Base-by-base conservation (phyloP, 2,329 filamentous ascomycete species). In the Apiospora arundinis region DNA sequence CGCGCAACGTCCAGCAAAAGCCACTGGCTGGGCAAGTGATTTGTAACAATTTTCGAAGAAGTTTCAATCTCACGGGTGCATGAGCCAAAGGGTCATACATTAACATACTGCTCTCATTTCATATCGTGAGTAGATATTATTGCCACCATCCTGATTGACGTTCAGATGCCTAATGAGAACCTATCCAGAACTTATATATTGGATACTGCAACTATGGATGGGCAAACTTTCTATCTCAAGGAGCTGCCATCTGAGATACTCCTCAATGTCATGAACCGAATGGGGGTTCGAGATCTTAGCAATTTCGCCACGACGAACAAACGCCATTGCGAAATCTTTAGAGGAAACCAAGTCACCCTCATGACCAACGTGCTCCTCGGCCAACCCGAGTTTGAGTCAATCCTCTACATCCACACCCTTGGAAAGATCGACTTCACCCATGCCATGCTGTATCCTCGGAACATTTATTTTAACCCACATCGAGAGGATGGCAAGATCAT, bases 331-430 rank as follows among this genome's bases (percentile, higher is more conserved):
- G 73, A 77, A 3, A 80, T 88, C n/a, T 85, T 86, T 69, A 75
- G 77, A 11, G 76, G 76, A 4, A 81, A 85, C 74, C 84, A 83
- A 76, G 74, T 80, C 0, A 75, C 78, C 0, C 83, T 89, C 28
- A 74, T 89, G 66, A 76, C 85, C 16, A 80, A 80, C 4, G 80
- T 86, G 48, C 77, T 88, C 6, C 74, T 77, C 65, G 77, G 77
- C 83, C 71, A 82, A 79, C 72, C 87, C 81, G 79, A 80, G 1
- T 80, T 87, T 45, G 81, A 85, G 23, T 82, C 83, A 21, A 79
- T 89, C 14, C 79, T 89, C 23, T 84, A 85, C 71, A 76, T 87
- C 23, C 82, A 85, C 70, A 86, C 83, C 14, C 83, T 85, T 25
- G 81, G 82, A 2, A 75, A 78, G 11, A 69, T 70, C n/a, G 76